These are phyloP conservation scores for Tuctoria greenei DNA, from an alignment of 176 grass and related monocot genomes.

Conservation along the genomic window DNA sequence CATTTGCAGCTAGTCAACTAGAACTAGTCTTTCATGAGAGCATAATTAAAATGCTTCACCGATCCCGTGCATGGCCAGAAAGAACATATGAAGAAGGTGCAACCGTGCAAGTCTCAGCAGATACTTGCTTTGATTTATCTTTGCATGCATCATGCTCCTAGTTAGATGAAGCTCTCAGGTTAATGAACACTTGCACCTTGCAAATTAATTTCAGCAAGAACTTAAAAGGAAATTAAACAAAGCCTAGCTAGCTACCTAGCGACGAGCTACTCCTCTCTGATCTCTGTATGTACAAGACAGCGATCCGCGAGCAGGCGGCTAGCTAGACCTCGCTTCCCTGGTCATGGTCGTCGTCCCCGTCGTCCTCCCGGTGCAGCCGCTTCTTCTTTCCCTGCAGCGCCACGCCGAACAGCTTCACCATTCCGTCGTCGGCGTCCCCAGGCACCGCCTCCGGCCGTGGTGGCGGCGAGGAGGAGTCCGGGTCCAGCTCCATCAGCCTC, in stretches of 20 bases:
- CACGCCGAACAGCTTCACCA: constrained; percentile 92
- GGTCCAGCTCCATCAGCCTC: constrained; percentile 57
- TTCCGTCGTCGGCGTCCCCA: constrained; percentile 7
- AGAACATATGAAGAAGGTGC: not conserved
- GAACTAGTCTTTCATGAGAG: not conserved
- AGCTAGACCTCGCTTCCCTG: constrained; percentile 42
- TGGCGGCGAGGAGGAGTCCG: constrained; percentile 23
- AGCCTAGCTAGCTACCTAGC: not conserved
- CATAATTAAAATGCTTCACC: not conserved
- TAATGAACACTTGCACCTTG: constrained; percentile 17
- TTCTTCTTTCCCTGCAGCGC: constrained; percentile 65
- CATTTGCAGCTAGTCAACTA: not conserved
- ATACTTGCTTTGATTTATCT: not conserved
- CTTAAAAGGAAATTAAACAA: constrained; percentile 29
- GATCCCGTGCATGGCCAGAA: not conserved
- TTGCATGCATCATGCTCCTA: constrained; percentile 7
- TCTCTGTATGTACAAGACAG: constrained; percentile 44
- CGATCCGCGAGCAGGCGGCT: not conserved
- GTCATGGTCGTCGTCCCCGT: constrained; percentile 13
- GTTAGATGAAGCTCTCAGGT: constrained; percentile 6
- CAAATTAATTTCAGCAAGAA: constrained; percentile 15
- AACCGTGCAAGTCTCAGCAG: not conserved
- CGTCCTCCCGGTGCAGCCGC: constrained; percentile 39
- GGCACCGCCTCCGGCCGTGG: not conserved
- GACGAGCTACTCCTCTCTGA: constrained; percentile 34